Conservation (phyloP, 495 filamentous ascomycete genomes). For the Podospora bellae-mahoneyi region DNA sequence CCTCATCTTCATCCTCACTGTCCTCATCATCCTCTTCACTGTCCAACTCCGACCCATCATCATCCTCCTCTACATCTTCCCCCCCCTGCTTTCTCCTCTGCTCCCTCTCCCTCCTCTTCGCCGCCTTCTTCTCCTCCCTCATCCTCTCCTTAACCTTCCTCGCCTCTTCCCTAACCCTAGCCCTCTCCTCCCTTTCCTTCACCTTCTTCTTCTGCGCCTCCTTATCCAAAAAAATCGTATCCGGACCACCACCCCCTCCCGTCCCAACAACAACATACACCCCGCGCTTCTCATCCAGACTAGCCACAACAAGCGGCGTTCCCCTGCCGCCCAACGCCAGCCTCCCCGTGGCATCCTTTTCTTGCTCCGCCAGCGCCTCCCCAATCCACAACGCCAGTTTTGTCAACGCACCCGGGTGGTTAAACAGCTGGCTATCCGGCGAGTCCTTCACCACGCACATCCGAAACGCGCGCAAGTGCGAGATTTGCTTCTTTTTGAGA, state of each 20-base stretch:
- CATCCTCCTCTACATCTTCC: slow-evolving; percentile 22
- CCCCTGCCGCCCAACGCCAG: slow-evolving; percentile 65
- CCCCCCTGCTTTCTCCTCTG: slow-evolving; percentile 55
- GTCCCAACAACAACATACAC: slow-evolving; percentile 88
- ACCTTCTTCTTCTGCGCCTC: slow-evolving; percentile 60
- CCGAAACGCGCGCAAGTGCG: slow-evolving; percentile 84
- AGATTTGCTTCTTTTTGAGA: slow-evolving; percentile 89
- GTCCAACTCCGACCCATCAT: slow-evolving; percentile 33
- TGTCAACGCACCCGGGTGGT: slow-evolving; percentile 84
- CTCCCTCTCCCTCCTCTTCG: slow-evolving; percentile 50
- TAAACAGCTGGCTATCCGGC: slow-evolving; percentile 82
- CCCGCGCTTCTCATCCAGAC: slow-evolving; percentile 80
- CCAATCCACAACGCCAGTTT: slow-evolving; percentile 93
- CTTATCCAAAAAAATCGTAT: slow-evolving; percentile 57
- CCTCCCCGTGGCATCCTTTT: slow-evolving; percentile 68
- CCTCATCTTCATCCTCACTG: slow-evolving; percentile 51
- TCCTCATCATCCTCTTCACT: slow-evolving; percentile 42
- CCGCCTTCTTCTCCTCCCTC: slow-evolving; percentile 52
- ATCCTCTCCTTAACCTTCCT: slow-evolving; percentile 45
- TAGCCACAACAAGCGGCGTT: slow-evolving; percentile 84
- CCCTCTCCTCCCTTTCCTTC: slow-evolving; percentile 55
- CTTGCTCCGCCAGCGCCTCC: slow-evolving; percentile 86
- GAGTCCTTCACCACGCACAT: slow-evolving; percentile 96
- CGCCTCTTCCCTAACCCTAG: slow-evolving; percentile 61
- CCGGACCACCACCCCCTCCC: slow-evolving; percentile 72